Evolutionary conservation across 306 rosid genomes (phyloP), one percentile per base, ranked within the genome.

Genomic region (Lotus japonicus): DNA sequence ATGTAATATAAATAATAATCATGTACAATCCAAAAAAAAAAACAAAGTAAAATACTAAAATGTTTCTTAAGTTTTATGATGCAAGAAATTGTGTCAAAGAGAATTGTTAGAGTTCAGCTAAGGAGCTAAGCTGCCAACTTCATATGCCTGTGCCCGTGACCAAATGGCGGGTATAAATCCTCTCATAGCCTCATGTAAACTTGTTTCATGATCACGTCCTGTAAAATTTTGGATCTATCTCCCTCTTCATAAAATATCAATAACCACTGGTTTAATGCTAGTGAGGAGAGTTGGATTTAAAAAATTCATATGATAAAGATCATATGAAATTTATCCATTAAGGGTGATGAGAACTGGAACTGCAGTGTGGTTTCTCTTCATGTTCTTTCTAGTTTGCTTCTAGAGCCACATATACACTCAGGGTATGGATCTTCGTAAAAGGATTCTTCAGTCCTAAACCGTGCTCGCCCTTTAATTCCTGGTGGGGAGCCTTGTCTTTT

Each of bases 351-450:
- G 36, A 63, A 73, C 73, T 9, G 56, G 51, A 55, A 77, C 74
- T 11, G 63, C 77, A 64, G 53, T 53, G 11, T 28, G 69, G 69
- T 57, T 41, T 54, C 41, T 53, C 67, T 14, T 80, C 74, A 71
- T 8, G 80, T 77, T 56, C 73, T 64, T 53, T 68, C 73, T 43
- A 17, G 70, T 64, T 81, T 58, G 72, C 31, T 71, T 79, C 53
- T 81, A 0, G 92, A 76, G 59, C 78, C 79, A 79, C 98, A 92
- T 77, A 92, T 87, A 81, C 98, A 92, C 82, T 92, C 98, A 0
- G 97, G 97, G 78, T 80, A 92, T 15, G 98, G 92, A 76, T 92
- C 87, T 79, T 85, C 96, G 60, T 89, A 92, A 26, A 92, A 92
- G 11, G 92, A 81, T 72, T 92, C 98, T 71, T 92, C 98, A 7